phyloP scores from a whole-genome alignment of 2,329 filamentous ascomycete species.

The Macroventuria anomochaeta region DNA sequence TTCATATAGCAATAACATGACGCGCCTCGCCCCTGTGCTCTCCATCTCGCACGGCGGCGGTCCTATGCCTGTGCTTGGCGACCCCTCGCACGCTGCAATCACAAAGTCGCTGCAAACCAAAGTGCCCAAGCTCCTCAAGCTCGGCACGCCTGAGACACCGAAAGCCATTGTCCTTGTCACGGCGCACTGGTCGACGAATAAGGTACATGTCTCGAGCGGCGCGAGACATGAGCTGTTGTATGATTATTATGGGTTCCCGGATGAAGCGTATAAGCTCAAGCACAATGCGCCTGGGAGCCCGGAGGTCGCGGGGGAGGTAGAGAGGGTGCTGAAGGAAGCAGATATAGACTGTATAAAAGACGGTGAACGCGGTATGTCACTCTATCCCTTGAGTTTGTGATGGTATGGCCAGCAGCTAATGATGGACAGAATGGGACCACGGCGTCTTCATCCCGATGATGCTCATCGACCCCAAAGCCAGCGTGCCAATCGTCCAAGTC shows the following conservation, averaged over 20 bases:
- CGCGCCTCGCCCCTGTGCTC: constrained; percentile 48
- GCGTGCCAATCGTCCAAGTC: constrained; percentile 64
- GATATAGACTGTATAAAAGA: constrained; percentile 52
- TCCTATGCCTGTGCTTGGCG: constrained; percentile 64
- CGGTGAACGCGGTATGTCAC: constrained; percentile 38
- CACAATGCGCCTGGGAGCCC: constrained; percentile 65
- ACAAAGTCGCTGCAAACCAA: constrained; percentile 60
- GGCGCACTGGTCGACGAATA: constrained; percentile 62
- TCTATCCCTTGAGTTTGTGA: too few relatives aligned
- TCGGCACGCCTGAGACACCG: constrained; percentile 59
- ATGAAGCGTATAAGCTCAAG: constrained; percentile 61
- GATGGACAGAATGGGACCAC: constrained; percentile 62
- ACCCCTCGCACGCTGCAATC: constrained; percentile 60
- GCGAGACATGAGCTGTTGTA: constrained; percentile 59
- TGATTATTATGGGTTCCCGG: constrained; percentile 67
- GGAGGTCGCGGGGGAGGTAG: constrained; percentile 59
- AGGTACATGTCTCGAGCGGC: constrained; percentile 60
- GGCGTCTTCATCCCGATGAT: constrained; percentile 66
- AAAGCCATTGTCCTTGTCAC: constrained; percentile 64
- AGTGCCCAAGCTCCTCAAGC: constrained; percentile 63
- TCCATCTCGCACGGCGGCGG: constrained; percentile 53
- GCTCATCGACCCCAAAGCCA: constrained; percentile 60
- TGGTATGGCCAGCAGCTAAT: constrained; percentile 3
- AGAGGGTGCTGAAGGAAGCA: constrained; percentile 54
- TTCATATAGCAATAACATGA: constrained; percentile 35